phyloP scores from a whole-genome alignment of 2,329 filamentous ascomycete species.

The Colletotrichum nymphaeae region DNA sequence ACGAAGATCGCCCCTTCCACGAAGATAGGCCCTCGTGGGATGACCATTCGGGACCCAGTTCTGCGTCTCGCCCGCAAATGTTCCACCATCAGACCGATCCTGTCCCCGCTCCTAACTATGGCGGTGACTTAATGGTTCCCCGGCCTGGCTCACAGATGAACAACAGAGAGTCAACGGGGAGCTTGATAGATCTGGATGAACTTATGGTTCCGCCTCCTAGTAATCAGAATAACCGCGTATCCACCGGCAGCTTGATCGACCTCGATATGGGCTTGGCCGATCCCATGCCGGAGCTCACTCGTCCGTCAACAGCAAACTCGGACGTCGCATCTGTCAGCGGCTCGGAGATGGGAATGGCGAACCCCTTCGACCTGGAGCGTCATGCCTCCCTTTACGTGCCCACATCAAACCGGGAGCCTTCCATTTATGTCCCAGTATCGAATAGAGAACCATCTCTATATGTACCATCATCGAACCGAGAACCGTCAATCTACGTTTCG shows the following conservation, averaged over 20 bases:
- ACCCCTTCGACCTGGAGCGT: slow-evolving; percentile 73
- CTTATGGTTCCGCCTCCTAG: slow-evolving; percentile 49
- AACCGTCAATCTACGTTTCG: slow-evolving; percentile 71
- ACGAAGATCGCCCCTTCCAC: slow-evolving; percentile 26
- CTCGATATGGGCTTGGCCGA: slow-evolving; percentile 67
- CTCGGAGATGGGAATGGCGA: slow-evolving; percentile 65
- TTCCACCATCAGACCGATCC: slow-evolving; percentile 65
- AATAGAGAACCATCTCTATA: slow-evolving; percentile 70
- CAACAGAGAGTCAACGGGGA: slow-evolving; percentile 50
- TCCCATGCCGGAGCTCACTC: slow-evolving; percentile 59
- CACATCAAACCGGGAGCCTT: slow-evolving; percentile 61
- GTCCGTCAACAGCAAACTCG: slow-evolving; percentile 71
- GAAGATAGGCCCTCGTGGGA: slow-evolving; percentile 36
- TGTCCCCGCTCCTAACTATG: slow-evolving; percentile 44
- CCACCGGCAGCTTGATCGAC: slow-evolving; percentile 62
- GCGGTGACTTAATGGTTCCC: slow-evolving; percentile 30
- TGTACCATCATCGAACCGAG: slow-evolving; percentile 59
- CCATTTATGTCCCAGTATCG: slow-evolving; percentile 64
- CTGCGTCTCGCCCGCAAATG: slow-evolving; percentile 55
- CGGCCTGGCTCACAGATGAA: slow-evolving; percentile 46
- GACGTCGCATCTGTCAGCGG: slow-evolving; percentile 67
- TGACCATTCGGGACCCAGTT: slow-evolving; percentile 41
- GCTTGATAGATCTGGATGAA: slow-evolving; percentile 64
- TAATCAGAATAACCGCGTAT: slow-evolving; percentile 48
- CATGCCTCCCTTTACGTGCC: slow-evolving; percentile 67